These are phyloP conservation scores for Dactylellina leptospora DNA, from an alignment of 2,329 filamentous ascomycete species.

Conservation along the genomic window DNA sequence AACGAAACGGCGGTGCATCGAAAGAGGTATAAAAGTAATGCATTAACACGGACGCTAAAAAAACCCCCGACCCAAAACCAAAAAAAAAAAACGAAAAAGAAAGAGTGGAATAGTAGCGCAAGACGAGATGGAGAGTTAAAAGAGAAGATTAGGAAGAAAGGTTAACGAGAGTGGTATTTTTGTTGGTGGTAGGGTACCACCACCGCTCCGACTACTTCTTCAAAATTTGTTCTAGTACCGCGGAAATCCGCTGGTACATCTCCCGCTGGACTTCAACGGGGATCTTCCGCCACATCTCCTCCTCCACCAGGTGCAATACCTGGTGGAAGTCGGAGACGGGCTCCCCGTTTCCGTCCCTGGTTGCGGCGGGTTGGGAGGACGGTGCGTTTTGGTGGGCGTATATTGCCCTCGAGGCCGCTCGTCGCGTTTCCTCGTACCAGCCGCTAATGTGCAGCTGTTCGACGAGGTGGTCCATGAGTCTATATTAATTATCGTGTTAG, in stretches of 20 bases:
- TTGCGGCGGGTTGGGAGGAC: neutral
- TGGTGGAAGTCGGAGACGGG: conserved; percentile 46
- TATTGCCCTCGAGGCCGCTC: conserved; percentile 30
- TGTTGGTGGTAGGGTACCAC: neutral
- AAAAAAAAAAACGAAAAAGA: neutral
- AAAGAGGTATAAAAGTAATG: neutral
- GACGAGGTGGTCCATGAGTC: conserved; percentile 43
- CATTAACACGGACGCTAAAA: neutral
- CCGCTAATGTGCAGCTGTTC: conserved; percentile 47
- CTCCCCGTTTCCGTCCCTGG: conserved; percentile 18
- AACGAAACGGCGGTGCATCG: neutral
- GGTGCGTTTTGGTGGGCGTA: conserved; percentile 39
- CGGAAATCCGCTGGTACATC: conserved; percentile 43
- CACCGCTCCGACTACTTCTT: conserved; percentile 19
- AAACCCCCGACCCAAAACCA: neutral
- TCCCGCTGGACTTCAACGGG: conserved; percentile 47
- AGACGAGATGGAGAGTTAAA: too few relatives aligned
- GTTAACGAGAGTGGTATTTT: neutral
- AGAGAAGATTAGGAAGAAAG: neutral
- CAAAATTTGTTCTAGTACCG: conserved; percentile 33
- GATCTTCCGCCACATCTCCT: conserved; percentile 48
- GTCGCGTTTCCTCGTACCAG: conserved; percentile 46
- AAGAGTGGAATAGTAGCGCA: neutral
- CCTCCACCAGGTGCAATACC: conserved; percentile 30
- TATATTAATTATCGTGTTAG: neutral